Evolutionary conservation across 139 green algal species (phyloP).

Genomic region (Chlorella ohadii): DNA sequence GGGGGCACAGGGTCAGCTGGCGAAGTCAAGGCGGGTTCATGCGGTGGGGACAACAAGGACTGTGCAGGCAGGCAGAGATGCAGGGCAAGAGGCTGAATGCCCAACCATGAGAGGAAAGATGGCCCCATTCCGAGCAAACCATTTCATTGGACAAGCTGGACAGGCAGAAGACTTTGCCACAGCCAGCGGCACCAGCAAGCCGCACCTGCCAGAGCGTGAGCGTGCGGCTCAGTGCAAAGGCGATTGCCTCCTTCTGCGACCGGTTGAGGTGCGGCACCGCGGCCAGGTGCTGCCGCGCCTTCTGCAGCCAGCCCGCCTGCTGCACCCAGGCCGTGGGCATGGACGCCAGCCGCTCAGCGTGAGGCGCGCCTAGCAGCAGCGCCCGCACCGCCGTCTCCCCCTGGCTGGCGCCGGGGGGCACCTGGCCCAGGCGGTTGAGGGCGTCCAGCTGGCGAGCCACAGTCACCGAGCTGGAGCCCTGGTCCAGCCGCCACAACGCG

Average conservation of each 20-base stretch:
- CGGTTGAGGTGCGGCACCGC: constrained; percentile 49
- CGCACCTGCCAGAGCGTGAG: constrained; percentile 75
- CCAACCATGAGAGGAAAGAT: no score
- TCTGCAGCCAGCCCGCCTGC: not conserved
- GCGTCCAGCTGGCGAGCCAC: constrained; percentile 45
- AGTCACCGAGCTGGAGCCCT: constrained; percentile 25
- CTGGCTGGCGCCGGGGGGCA: not conserved
- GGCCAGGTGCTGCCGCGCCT: not conserved
- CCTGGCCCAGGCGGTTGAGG: not conserved
- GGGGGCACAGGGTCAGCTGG: constrained; percentile 25
- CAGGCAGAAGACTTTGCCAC: no score
- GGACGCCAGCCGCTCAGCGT: constrained; percentile 22
- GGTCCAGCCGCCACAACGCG: constrained; percentile 35
- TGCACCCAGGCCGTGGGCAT: constrained; percentile 57
- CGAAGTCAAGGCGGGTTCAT: no score
- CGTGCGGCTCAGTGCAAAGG: constrained; percentile 61
- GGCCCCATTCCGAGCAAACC: no score
- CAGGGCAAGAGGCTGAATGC: no score
- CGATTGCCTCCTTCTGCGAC: constrained; percentile 68
- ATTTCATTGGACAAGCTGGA: no score
- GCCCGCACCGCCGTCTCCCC: constrained; percentile 52
- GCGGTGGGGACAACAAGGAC: no score
- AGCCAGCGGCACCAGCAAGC: not conserved
- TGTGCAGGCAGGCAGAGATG: no score
- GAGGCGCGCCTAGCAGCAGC: constrained; percentile 44